phyloP scores from a whole-genome alignment of 2,329 filamentous ascomycete genomes.

The Trichophyton benhamiae region DNA sequence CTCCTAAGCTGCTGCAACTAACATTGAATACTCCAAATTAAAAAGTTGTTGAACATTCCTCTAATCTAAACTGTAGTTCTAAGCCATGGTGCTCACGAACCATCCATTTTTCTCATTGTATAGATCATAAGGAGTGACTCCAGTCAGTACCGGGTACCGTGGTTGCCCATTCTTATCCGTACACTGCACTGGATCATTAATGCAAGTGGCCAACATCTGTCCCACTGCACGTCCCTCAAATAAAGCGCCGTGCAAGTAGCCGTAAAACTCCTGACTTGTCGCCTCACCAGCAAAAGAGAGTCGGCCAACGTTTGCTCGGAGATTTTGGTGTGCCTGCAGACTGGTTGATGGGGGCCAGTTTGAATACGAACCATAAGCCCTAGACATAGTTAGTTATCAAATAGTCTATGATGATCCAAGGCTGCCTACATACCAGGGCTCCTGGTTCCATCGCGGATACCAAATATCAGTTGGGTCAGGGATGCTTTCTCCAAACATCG shows the following conservation, averaged over 20 bases:
- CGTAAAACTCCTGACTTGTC: constrained; percentile 51
- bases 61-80: not conserved
- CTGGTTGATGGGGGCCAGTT: constrained; percentile 56
- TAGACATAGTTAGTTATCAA: not conserved
- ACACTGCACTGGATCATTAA: not conserved
- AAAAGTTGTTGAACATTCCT: not conserved
- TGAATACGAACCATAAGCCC: constrained; percentile 48
- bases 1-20: constrained; percentile 14
- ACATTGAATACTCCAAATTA: not conserved
- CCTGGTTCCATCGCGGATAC: constrained; percentile 48
- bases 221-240: constrained; percentile 45
- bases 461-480: constrained; percentile 49
- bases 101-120: constrained; percentile 1
- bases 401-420: not conserved
- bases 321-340: constrained; percentile 54
- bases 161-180: constrained; percentile 4
- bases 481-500: constrained; percentile 50
- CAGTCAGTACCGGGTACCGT: not conserved
- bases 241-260: constrained; percentile 52
- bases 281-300: constrained; percentile 56
- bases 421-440: constrained; percentile 28
- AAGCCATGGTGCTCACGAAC: not conserved
- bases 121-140: constrained; percentile 2
- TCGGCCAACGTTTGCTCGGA: constrained; percentile 50
- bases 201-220: constrained; percentile 12